Evolutionary conservation across 257 asterid genomes (phyloP).

Genomic region (Solanum clarkiae): DNA sequence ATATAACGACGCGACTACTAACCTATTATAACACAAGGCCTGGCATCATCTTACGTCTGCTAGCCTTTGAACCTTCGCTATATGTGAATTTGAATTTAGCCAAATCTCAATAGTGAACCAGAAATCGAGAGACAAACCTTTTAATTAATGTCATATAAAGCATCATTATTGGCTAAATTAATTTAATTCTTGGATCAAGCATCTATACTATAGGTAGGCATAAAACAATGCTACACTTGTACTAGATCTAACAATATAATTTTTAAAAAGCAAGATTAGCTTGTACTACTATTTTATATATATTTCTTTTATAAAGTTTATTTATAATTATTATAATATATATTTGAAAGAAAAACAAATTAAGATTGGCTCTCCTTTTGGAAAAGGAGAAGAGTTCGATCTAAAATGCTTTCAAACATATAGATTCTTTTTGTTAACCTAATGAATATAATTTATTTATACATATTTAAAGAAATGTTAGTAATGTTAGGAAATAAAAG

Average conservation of each 20-base stretch:
- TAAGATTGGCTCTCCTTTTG: not conserved
- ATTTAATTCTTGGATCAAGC: not conserved
- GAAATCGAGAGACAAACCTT: not conserved
- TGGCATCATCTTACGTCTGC: too few relatives aligned
- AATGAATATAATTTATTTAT: too few relatives aligned
- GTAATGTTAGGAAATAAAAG: not conserved
- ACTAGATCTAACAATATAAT: not conserved
- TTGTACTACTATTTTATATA: not conserved
- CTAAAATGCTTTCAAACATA: not conserved
- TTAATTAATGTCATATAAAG: not conserved
- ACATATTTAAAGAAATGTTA: not conserved
- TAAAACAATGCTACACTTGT: not conserved
- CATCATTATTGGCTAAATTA: not conserved
- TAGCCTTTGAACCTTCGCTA: too few relatives aligned
- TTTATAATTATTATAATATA: not conserved
- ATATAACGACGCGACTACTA: too few relatives aligned
- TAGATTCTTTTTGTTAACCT: too few relatives aligned
- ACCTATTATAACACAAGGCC: too few relatives aligned
- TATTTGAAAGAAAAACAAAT: not conserved
- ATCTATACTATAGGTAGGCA: not conserved
- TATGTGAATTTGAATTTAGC: not conserved
- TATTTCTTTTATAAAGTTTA: not conserved
- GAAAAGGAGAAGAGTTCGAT: not conserved
- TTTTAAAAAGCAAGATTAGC: not conserved
- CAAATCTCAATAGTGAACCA: accelerated